phyloP scores from a whole-genome alignment of 495 filamentous ascomycete species.

The Aspergillus campestris region DNA sequence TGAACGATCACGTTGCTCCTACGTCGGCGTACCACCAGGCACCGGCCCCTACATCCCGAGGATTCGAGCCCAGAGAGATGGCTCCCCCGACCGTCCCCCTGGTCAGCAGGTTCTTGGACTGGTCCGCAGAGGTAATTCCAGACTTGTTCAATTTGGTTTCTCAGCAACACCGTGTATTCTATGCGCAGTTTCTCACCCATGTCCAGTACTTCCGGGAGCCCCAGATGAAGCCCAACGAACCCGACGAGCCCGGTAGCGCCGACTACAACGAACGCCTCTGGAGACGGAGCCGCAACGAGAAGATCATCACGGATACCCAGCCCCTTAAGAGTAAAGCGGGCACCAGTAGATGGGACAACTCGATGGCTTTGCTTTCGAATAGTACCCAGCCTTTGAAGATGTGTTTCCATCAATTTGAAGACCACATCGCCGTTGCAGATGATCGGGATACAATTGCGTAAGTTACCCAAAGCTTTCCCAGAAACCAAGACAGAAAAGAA shows the following conservation, averaged over 20 bases:
- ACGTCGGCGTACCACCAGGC: conserved; percentile 68
- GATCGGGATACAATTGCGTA: conserved; percentile 77
- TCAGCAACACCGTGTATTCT: conserved; percentile 8
- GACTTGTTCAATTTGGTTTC: conserved; percentile 12
- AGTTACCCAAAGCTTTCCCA: conserved; percentile 10
- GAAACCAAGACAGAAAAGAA: not conserved
- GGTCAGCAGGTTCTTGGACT: conserved; percentile 78
- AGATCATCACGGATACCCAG: conserved; percentile 83
- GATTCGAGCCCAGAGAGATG: conserved; percentile 54
- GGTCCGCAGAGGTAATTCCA: conserved; percentile 71
- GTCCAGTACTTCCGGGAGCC: conserved; percentile 88
- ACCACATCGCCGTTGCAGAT: conserved; percentile 89
- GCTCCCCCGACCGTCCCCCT: conserved; percentile 59
- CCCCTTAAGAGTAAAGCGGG: conserved; percentile 82
- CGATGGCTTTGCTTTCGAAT: conserved; percentile 72
- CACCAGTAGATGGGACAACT: conserved; percentile 73
- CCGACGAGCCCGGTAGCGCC: conserved; percentile 92
- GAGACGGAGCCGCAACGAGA: conserved; percentile 87
- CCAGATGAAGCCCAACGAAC: conserved; percentile 94
- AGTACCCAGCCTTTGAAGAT: conserved; percentile 80
- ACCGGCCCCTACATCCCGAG: conserved; percentile 64
- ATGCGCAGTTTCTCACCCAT: conserved; percentile 24
- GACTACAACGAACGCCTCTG: conserved; percentile 95
- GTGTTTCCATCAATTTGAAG: conserved; percentile 96
- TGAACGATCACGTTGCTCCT: conserved; percentile 59